A percentile compares a stretch with the other conserved stretches of the same genome.
These are phyloP conservation scores for Triglochin maritima DNA, from an alignment of 106 monocot genomes.

Conservation along the genomic window DNA sequence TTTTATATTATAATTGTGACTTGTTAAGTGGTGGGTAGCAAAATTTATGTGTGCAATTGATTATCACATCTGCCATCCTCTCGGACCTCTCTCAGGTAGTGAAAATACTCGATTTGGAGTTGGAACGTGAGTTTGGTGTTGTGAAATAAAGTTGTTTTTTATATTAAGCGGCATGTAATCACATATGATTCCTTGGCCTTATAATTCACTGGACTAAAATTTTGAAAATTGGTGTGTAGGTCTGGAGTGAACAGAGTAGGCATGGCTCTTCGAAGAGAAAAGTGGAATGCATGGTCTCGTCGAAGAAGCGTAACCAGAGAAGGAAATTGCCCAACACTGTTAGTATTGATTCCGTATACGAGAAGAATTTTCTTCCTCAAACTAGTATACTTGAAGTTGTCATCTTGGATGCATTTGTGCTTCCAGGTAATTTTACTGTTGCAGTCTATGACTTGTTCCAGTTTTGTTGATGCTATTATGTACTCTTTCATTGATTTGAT, in stretches of 20 bases:
- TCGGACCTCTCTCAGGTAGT: too few species aligned
- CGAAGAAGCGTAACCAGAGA: slow-evolving; percentile 42
- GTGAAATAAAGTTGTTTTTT: too few species aligned
- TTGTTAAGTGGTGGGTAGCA: too few species aligned
- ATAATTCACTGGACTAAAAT: not conserved
- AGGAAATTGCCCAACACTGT: slow-evolving; percentile 48
- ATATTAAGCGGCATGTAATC: too few species aligned
- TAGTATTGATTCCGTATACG: slow-evolving; percentile 76
- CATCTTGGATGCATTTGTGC: slow-evolving; percentile 58
- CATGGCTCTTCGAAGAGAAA: slow-evolving; percentile 41
- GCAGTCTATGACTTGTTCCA: too few species aligned
- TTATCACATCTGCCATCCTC: too few species aligned
- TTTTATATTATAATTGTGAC: too few species aligned
- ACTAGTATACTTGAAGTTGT: slow-evolving; percentile 63
- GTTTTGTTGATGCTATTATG: too few species aligned
- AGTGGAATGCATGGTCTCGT: slow-evolving; percentile 31
- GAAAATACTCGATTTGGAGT: too few species aligned
- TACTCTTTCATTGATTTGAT: too few species aligned
- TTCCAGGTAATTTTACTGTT: slow-evolving; percentile 45
- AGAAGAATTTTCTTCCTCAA: slow-evolving; percentile 78
- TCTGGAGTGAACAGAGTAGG: slow-evolving; percentile 71
- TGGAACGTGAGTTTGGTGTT: too few species aligned
- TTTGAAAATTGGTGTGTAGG: slow-evolving; percentile 19
- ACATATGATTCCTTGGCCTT: not conserved
- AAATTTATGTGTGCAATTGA: too few species aligned